These are phyloP conservation scores for Pseudopediastrum boryanum DNA, from an alignment of 139 green algal genomes.

Conservation along the genomic window DNA sequence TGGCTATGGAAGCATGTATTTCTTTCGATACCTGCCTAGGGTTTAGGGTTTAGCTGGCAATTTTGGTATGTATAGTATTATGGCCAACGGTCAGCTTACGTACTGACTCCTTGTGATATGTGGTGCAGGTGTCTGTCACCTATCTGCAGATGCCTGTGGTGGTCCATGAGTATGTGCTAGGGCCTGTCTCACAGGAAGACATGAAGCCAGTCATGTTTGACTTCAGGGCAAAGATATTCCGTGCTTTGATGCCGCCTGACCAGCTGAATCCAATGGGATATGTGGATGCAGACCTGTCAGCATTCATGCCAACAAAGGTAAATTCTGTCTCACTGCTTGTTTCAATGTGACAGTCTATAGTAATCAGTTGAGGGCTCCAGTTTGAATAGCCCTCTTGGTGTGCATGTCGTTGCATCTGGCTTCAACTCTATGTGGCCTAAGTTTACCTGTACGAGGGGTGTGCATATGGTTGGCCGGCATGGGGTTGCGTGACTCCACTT, in stretches of 20 bases:
- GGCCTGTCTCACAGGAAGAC: conserved; percentile 1
- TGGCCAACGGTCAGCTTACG: too few relatives aligned
- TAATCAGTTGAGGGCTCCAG: neutral
- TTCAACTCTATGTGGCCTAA: too few relatives aligned
- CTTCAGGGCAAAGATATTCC: conserved; percentile 55
- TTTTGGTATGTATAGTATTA: too few relatives aligned
- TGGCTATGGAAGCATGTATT: too few relatives aligned
- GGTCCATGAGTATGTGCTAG: conserved; percentile 71
- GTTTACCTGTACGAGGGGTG: too few relatives aligned
- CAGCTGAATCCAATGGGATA: conserved; percentile 76
- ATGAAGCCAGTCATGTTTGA: conserved; percentile 34
- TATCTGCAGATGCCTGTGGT: conserved; percentile 78
- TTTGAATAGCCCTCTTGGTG: too few relatives aligned
- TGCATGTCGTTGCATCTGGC: too few relatives aligned
- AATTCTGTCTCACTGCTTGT: neutral
- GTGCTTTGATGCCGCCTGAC: conserved; percentile 67
- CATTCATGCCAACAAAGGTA: conserved; percentile 47
- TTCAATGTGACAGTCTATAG: neutral
- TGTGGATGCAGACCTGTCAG: conserved; percentile 53
- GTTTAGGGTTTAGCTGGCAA: too few relatives aligned
- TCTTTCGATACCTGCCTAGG: too few relatives aligned
- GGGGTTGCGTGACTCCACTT: too few relatives aligned
- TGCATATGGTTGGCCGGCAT: too few relatives aligned
- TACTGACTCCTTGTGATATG: neutral
- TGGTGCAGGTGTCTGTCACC: conserved; percentile 65